Conservation (phyloP, 2,329 filamentous ascomycete genomes). For the Verticillium alfalfae region DNA sequence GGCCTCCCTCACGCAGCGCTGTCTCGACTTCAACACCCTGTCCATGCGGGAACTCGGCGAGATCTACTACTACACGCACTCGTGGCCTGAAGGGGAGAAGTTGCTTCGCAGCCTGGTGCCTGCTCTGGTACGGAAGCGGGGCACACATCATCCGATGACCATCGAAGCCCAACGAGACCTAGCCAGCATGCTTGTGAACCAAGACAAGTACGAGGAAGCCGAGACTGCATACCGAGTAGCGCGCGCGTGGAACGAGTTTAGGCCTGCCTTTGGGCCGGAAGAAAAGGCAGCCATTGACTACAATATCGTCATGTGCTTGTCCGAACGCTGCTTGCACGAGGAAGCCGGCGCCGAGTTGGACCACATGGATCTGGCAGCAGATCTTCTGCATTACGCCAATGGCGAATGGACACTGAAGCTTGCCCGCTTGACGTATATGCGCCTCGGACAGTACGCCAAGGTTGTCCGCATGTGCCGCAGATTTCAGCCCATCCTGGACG, state of each 20-base stretch:
- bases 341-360: slow-evolving; percentile 8
- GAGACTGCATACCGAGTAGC: slow-evolving; percentile 11
- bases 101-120: slow-evolving; percentile 12
- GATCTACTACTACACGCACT: slow-evolving; percentile 15
- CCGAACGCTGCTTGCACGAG: slow-evolving; percentile 8
- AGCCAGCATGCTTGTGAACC: slow-evolving; percentile 12
- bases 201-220: slow-evolving; percentile 11
- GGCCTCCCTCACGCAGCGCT: not conserved
- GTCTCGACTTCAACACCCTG: slow-evolving; percentile 12
- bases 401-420: slow-evolving; percentile 14
- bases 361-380: slow-evolving; percentile 10
- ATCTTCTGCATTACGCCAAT: slow-evolving; percentile 13
- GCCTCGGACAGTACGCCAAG: slow-evolving; percentile 8
- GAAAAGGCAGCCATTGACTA: slow-evolving; percentile 14
- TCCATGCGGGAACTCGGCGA: slow-evolving; percentile 15
- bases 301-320: slow-evolving; percentile 14
- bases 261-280: slow-evolving; percentile 10
- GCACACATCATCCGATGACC: slow-evolving; percentile 10
- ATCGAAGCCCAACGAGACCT: slow-evolving; percentile 13
- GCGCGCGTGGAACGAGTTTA: slow-evolving; percentile 10
- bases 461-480: slow-evolving; percentile 9
- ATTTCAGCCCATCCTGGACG: slow-evolving; percentile 9
- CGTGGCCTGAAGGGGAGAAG: slow-evolving; percentile 12
- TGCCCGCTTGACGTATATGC: slow-evolving; percentile 9
- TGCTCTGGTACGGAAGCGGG: slow-evolving; percentile 7